A percentile compares a stretch with the other conserved stretches of the same genome.
These are phyloP conservation scores for Apophysomyces sp. DNA, from an alignment of 371 early-diverging fungal genomes.

Conservation along the genomic window DNA sequence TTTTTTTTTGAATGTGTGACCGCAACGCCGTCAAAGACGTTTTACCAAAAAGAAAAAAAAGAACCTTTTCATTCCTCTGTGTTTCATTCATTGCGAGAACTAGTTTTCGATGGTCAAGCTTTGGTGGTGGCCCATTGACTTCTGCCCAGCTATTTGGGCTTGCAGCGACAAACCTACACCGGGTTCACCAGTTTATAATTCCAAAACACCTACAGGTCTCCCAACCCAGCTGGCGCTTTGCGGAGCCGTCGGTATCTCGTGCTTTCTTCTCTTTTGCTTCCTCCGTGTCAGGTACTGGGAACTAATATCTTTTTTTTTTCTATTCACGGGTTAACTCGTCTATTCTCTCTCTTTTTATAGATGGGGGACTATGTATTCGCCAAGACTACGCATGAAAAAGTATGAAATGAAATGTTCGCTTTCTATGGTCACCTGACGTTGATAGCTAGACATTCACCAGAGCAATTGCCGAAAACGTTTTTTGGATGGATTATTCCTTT, in stretches of 20 bases:
- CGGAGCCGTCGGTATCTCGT: constrained; percentile 35
- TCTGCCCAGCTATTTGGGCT: constrained; percentile 29
- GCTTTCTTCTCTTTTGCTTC: constrained; percentile 45
- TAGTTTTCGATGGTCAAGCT: background rate
- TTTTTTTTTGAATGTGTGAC: no score
- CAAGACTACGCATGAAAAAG: constrained; percentile 64
- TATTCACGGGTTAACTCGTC: background rate
- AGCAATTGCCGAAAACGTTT: constrained; percentile 47
- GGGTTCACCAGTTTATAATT: constrained; percentile 40
- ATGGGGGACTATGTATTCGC: constrained; percentile 61
- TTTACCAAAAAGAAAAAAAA: background rate
- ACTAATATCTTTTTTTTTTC: background rate
- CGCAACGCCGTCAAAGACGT: no score
- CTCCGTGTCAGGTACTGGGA: constrained; percentile 40
- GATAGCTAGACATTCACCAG: constrained; percentile 50
- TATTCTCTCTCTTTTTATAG: constrained; percentile 17
- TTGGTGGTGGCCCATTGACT: constrained; percentile 15
- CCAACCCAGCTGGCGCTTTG: constrained; percentile 46
- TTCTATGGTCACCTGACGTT: background rate
- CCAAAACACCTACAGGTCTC: constrained; percentile 46
- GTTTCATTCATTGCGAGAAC: background rate
- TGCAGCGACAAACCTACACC: constrained; percentile 39
- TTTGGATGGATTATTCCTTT: constrained; percentile 67
- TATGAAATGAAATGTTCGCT: constrained; percentile 22
- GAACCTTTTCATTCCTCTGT: background rate